Evolutionary conservation across 176 grass and related monocot genomes (phyloP), one percentile per base, ranked within the genome.

Genomic region (Urochloa ruziziensis): DNA sequence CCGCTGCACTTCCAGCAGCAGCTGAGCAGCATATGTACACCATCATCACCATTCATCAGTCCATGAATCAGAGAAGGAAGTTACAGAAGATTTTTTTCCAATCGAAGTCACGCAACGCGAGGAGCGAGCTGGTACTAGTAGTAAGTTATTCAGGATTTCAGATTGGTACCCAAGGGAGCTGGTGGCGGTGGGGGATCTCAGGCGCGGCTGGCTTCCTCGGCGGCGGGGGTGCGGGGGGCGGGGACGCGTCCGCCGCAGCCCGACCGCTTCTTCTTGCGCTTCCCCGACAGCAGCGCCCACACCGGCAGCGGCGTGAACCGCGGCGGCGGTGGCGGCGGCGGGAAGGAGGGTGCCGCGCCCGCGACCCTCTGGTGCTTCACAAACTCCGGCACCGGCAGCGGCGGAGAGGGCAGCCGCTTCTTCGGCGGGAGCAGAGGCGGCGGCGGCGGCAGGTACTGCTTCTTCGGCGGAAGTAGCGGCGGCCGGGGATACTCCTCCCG

Each of bases 211-310:
- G 60, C 29, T 54, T 89, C 81, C 77, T 90, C 79, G 72, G 59
- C 44, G 39, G 76, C 39, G 3, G 57, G 30, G 58, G 77, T 69
- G 18, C 46, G 62, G 29, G 71, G 56, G 32, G 80, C 73, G 37
- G 63, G 72, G 35, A 90, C 63, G 47, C 83, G 66, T 35, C 65
- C 78, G 54, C 88, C 78, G 63, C 83, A 85, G 71, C 88, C 71
- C 2, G 86, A 84, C 66, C 67, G 74, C 86, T 83, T 83, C 86
- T 83, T 83, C 86, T 88, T 88, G 65, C 78, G 83, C 83, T 86
- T 71, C 72, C 75, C 67, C 17, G 37, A 34, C 17, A 88, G 23
- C 2, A 84, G 74, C 21, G 66, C 44, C 80, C 74, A 66, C 47
- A 73, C 80, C 47, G 80, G 67, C 67, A 17, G 67, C 21, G 86